These are phyloP conservation scores for Mycena venus DNA, from an alignment of 768 basidiomycete genomes.

Conservation along the genomic window DNA sequence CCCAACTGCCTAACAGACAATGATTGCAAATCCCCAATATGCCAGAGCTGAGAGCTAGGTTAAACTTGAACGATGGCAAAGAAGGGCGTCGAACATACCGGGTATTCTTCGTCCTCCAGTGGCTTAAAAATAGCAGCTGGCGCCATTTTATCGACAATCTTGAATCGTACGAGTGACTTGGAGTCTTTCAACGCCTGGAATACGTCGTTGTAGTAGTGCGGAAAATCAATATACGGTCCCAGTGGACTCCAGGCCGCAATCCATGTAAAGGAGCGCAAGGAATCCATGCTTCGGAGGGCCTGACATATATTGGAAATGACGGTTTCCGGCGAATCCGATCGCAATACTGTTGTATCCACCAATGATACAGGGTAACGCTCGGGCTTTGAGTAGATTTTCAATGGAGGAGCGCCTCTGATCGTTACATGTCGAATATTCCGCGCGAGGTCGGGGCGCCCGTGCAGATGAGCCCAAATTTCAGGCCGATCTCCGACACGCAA, in stretches of 20 bases:
- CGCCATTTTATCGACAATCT: not conserved
- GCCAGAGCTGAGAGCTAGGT: slow-evolving; percentile 11
- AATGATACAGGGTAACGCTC: slow-evolving; percentile 22
- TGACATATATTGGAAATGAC: slow-evolving; percentile 11
- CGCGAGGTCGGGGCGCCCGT: slow-evolving; percentile 40
- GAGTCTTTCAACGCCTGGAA: slow-evolving; percentile 12
- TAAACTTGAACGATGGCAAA: not conserved
- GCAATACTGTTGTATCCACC: not conserved
- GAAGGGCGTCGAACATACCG: not conserved
- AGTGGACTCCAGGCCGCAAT: not conserved
- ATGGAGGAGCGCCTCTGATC: not conserved
- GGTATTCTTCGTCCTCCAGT: slow-evolving; percentile 4
- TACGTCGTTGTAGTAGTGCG: not conserved
- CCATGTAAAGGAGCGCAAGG: slow-evolving; percentile 22
- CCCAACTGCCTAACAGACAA: slow-evolving; percentile 9
- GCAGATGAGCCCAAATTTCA: slow-evolving; percentile 41
- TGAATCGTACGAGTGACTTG: slow-evolving; percentile 11
- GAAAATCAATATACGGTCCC: not conserved
- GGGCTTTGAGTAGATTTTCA: not conserved
- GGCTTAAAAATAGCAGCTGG: not conserved
- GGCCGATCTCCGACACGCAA: slow-evolving; percentile 31
- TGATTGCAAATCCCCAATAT: slow-evolving; percentile 16
- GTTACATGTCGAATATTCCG: slow-evolving; percentile 35
- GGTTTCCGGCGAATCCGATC: not conserved
- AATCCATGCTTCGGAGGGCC: slow-evolving; percentile 26